phyloP scores from a whole-genome alignment of 805 yeast genomes.

The Ogataea polymorpha region DNA sequence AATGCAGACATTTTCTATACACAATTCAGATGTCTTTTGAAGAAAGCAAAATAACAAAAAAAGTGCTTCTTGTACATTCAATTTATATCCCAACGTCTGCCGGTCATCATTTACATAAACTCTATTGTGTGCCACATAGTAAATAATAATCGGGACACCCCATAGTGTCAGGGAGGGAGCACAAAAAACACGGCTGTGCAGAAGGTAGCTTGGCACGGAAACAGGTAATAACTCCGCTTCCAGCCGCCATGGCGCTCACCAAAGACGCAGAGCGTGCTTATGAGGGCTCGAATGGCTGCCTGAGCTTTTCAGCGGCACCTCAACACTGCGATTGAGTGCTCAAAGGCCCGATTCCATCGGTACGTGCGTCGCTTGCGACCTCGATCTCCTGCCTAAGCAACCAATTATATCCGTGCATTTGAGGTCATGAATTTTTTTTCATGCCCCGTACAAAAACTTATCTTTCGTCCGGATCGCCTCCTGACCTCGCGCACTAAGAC shows the following conservation, averaged over 20 bases:
- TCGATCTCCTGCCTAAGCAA: slow-evolving; percentile 5
- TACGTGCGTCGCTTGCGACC: slow-evolving; percentile 15
- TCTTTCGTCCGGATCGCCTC: slow-evolving; percentile 11
- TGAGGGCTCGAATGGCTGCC: background rate
- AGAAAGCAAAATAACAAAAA: slow-evolving; percentile 4
- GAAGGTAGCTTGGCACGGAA: background rate
- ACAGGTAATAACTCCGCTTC: background rate
- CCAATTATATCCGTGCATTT: slow-evolving; percentile 16
- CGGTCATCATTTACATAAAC: slow-evolving; percentile 11
- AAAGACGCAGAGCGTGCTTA: background rate
- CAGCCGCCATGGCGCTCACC: background rate
- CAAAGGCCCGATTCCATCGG: background rate
- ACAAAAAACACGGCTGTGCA: slow-evolving; percentile 8
- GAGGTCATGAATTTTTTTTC: slow-evolving; percentile 20
- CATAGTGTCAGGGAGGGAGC: slow-evolving; percentile 6
- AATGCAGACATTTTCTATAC: slow-evolving; percentile 23
- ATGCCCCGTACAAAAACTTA: slow-evolving; percentile 6
- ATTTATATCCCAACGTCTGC: slow-evolving; percentile 9
- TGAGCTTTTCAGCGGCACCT: background rate
- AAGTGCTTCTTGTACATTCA: slow-evolving; percentile 7
- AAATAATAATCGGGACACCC: slow-evolving; percentile 12
- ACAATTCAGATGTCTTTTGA: slow-evolving; percentile 4
- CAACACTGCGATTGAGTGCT: background rate
- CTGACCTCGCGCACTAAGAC: background rate
- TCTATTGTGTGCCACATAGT: slow-evolving; percentile 12